These are phyloP conservation scores for Colletotrichum caudatum DNA, from an alignment of 2,329 filamentous ascomycete species.

Conservation along the genomic window DNA sequence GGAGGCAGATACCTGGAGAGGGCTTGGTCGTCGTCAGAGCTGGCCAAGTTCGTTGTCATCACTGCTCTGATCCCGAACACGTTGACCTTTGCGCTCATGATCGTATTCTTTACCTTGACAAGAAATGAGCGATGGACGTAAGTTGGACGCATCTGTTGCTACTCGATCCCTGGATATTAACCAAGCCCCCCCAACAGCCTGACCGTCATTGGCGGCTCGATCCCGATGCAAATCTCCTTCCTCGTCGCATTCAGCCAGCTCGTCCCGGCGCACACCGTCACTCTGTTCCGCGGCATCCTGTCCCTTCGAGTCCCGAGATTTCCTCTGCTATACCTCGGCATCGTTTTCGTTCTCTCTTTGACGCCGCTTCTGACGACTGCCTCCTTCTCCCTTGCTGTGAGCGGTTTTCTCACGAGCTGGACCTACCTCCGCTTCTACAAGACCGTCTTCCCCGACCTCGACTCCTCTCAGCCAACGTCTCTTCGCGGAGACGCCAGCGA, in stretches of 20 bases:
- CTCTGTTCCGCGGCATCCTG: slow-evolving; percentile 87
- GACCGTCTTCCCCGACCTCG: slow-evolving; percentile 75
- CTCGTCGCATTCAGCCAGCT: slow-evolving; percentile 98
- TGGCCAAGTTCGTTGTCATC: slow-evolving; percentile 88
- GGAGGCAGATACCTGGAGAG: slow-evolving; percentile 95
- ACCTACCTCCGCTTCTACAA: slow-evolving; percentile 98
- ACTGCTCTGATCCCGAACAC: slow-evolving; percentile 84
- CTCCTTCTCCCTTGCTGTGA: slow-evolving; percentile 81
- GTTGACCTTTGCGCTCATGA: slow-evolving; percentile 78
- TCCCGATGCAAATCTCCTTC: slow-evolving; percentile 91
- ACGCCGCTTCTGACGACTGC: slow-evolving; percentile 74
- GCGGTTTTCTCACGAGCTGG: slow-evolving; percentile 90
- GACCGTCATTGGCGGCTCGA: slow-evolving; percentile 87
- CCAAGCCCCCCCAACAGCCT: slow-evolving; percentile 63
- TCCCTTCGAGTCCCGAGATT: slow-evolving; percentile 86
- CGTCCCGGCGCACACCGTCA: slow-evolving; percentile 95
- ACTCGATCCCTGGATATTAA: slow-evolving; percentile 20
- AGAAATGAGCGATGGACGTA: slow-evolving; percentile 77
- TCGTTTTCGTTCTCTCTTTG: slow-evolving; percentile 74
- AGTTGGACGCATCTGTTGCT: slow-evolving; percentile 49
- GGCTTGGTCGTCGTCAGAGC: slow-evolving; percentile 92
- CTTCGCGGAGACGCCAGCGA: slow-evolving; percentile 94
- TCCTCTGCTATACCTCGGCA: slow-evolving; percentile 78
- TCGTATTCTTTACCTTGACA: slow-evolving; percentile 79
- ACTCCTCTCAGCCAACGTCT: slow-evolving; percentile 68